Conservation (phyloP, 2,329 filamentous ascomycete species). For the Beauveria sp. region DNA sequence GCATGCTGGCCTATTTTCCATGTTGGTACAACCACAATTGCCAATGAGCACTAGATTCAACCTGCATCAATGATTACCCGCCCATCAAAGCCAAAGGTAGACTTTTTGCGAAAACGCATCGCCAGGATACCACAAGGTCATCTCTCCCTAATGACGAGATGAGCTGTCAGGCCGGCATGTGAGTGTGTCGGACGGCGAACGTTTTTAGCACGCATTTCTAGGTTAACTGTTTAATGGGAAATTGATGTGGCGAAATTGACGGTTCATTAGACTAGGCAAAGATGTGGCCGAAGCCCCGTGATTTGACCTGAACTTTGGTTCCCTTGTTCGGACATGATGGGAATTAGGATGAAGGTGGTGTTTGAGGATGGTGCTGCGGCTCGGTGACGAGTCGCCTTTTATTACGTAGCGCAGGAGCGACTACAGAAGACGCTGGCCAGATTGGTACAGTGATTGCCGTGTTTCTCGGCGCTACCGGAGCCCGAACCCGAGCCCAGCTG, state of each 20-base stretch:
- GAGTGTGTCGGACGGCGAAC: constrained; percentile 61
- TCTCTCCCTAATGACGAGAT: constrained; percentile 55
- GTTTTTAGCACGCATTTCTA: constrained; percentile 38
- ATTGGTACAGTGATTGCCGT: no score
- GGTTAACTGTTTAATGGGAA: constrained; percentile 5
- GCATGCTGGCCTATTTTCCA: constrained; percentile 41
- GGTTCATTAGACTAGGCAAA: constrained; percentile 66
- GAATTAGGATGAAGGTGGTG: background rate
- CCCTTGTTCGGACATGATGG: constrained; percentile 19
- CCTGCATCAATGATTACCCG: constrained; percentile 60
- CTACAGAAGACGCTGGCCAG: background rate
- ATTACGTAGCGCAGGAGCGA: background rate
- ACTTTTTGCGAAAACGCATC: constrained; percentile 47
- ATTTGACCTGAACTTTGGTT: constrained; percentile 52
- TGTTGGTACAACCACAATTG: constrained; percentile 57
- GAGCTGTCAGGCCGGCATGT: constrained; percentile 58
- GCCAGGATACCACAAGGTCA: constrained; percentile 61
- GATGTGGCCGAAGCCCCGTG: constrained; percentile 62
- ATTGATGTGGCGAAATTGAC: constrained; percentile 38
- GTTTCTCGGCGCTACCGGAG: no score
- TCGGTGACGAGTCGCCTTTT: background rate
- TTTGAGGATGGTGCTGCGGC: background rate
- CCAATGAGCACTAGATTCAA: constrained; percentile 60
- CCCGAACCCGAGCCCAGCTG: no score
- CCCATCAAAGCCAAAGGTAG: constrained; percentile 51